phyloP scores from a whole-genome alignment of 1,139 yeast species.

The Kazachstania sp. region DNA sequence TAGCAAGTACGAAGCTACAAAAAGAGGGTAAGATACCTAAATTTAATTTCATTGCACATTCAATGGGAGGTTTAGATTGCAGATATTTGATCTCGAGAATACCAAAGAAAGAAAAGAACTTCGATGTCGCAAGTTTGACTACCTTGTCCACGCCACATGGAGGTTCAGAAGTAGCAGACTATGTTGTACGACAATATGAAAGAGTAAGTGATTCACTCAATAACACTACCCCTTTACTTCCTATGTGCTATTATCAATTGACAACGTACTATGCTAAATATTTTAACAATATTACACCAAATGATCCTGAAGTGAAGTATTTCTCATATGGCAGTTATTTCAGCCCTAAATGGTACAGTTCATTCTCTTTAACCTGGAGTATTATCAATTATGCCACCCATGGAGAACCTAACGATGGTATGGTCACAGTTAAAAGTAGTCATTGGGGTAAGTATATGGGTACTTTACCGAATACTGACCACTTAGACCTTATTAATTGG shows the following conservation, averaged over 20 bases:
- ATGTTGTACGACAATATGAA: constrained; percentile 37
- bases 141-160: constrained; percentile 84
- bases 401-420: constrained; percentile 68
- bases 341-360: constrained; percentile 52
- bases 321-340: constrained; percentile 79
- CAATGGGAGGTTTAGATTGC: constrained; percentile 91
- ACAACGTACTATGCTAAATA: constrained; percentile 46
- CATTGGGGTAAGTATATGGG: constrained; percentile 83
- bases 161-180: constrained; percentile 81
- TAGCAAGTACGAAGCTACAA: constrained; percentile 11
- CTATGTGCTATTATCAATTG: constrained; percentile 49
- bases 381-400: constrained; percentile 38
- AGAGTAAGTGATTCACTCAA: constrained; percentile 14
- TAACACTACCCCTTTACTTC: constrained; percentile 23
- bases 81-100: constrained; percentile 61
- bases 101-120: constrained; percentile 33
- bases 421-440: constrained; percentile 71
- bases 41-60: constrained; percentile 77
- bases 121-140: constrained; percentile 60
- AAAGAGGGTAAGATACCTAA: constrained; percentile 28
- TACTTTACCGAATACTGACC: constrained; percentile 71
- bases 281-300: constrained; percentile 38
- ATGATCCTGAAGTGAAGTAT: constrained; percentile 59
- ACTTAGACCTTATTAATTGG: constrained; percentile 80
- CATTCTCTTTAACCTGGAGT: constrained; percentile 57